Evolutionary conservation across 352 stramenopile species (phyloP).

Genomic region (Phytophthora fragariaefolia): DNA sequence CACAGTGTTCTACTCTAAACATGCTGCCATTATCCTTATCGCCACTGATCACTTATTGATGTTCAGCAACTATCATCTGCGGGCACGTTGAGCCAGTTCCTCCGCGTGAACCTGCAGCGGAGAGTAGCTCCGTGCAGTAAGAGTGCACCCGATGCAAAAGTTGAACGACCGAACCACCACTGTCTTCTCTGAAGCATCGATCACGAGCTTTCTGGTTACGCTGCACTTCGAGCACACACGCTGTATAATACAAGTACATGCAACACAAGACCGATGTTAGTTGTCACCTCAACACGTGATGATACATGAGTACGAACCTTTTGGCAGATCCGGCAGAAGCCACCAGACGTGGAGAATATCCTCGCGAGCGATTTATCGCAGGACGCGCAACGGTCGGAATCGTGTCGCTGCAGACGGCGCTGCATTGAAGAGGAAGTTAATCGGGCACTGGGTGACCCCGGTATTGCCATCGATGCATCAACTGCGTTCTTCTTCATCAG

Average conservation of each 20-base stretch:
- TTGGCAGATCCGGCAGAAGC: constrained; percentile 39
- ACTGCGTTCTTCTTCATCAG: constrained; percentile 46
- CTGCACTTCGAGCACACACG: constrained; percentile 38
- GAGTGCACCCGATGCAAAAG: constrained; percentile 50
- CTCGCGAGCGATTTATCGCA: constrained; percentile 33
- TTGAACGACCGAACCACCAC: constrained; percentile 44
- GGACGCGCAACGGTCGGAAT: constrained; percentile 29
- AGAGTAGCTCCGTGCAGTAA: constrained; percentile 41
- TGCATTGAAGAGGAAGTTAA: constrained; percentile 28
- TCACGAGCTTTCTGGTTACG: constrained; percentile 41
- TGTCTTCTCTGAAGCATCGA: constrained; percentile 33
- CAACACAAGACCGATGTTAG: background rate
- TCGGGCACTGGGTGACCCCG: background rate
- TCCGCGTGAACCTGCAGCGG: constrained; percentile 40
- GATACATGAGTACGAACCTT: constrained; percentile 17
- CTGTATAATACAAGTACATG: constrained; percentile 6
- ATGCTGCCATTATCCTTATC: background rate
- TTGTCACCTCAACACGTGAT: background rate
- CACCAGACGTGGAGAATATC: constrained; percentile 33
- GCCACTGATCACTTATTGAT: no score
- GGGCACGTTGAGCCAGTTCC: constrained; percentile 28
- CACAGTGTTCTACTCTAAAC: background rate
- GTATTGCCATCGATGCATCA: background rate
- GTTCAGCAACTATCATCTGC: constrained; percentile 8
- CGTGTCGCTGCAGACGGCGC: constrained; percentile 6